phyloP scores from a whole-genome alignment of 345 rosid genomes.

The Litchi chinensis region DNA sequence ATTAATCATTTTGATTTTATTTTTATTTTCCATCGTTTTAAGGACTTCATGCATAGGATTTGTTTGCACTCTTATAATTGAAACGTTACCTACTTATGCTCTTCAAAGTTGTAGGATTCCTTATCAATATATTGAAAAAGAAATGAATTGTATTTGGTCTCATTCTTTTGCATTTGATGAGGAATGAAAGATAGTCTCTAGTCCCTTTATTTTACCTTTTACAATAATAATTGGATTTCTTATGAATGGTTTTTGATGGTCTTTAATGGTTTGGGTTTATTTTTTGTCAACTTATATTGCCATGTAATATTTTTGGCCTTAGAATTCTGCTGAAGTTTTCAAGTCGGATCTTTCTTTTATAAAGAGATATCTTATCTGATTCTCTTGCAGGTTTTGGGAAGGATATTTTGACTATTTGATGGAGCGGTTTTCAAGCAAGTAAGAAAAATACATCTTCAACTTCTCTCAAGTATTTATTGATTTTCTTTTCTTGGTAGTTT shows the following conservation, averaged over 20 bases:
- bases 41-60: neutral
- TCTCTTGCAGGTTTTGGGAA: constrained; percentile 93
- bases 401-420: constrained; percentile 91
- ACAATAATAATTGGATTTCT: neutral
- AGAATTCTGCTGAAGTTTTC: neutral
- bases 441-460: constrained; percentile 35
- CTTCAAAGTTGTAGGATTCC: neutral
- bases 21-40: constrained; percentile 17
- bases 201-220: neutral
- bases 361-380: neutral
- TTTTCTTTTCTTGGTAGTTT: neutral
- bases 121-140: neutral
- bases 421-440: constrained; percentile 87
- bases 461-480: neutral
- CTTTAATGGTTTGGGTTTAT: neutral
- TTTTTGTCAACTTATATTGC: neutral
- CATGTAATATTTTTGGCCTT: neutral
- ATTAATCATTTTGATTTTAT: constrained; percentile 3
- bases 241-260: neutral
- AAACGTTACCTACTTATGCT: neutral
- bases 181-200: neutral
- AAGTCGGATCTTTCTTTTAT: constrained; percentile 3
- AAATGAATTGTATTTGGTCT: neutral
- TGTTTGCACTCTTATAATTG: neutral
- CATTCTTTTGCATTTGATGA: neutral